These are phyloP conservation scores for Starmerella floricola DNA, from an alignment of 805 yeast species.

Conservation along the genomic window DNA sequence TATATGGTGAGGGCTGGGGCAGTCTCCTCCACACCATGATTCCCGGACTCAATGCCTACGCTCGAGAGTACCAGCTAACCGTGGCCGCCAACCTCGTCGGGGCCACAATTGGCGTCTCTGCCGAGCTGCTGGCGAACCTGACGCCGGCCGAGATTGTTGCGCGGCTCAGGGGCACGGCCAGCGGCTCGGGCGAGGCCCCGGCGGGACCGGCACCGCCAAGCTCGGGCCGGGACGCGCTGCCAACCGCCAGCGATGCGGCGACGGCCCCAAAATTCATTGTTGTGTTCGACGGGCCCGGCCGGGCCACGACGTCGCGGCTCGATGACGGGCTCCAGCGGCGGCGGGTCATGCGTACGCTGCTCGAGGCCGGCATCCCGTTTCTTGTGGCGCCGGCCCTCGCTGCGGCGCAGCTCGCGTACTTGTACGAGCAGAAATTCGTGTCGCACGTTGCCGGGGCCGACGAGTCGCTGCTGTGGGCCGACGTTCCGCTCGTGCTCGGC, in stretches of 20 bases:
- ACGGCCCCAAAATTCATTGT: conserved; percentile 12
- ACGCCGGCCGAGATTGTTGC: conserved; percentile 17
- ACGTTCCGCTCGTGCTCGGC: conserved; percentile 58
- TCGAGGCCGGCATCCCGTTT: conserved; percentile 46
- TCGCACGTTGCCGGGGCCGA: conserved; percentile 78
- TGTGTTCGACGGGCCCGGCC: conserved; percentile 23
- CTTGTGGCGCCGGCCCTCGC: conserved; percentile 75
- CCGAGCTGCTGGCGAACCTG: conserved; percentile 15
- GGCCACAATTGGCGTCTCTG: conserved; percentile 20
- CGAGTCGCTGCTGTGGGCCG: conserved; percentile 52
- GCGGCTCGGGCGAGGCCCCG: neutral
- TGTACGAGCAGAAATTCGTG: conserved; percentile 42
- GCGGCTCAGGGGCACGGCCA: conserved; percentile 8
- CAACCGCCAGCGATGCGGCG: neutral
- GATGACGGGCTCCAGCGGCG: conserved; percentile 17
- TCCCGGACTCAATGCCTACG: conserved; percentile 20
- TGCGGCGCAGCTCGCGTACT: conserved; percentile 65
- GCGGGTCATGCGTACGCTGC: conserved; percentile 41
- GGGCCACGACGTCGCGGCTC: conserved; percentile 11
- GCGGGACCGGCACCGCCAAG: too few relatives aligned
- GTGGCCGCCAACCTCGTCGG: conserved; percentile 15
- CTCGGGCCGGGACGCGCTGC: too few relatives aligned
- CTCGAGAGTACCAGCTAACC: conserved; percentile 18
- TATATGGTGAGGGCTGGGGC: too few relatives aligned
- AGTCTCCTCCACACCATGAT: conserved; percentile 11